Conservation (phyloP, 495 filamentous ascomycete genomes). For the Jackrogersella minutella region DNA sequence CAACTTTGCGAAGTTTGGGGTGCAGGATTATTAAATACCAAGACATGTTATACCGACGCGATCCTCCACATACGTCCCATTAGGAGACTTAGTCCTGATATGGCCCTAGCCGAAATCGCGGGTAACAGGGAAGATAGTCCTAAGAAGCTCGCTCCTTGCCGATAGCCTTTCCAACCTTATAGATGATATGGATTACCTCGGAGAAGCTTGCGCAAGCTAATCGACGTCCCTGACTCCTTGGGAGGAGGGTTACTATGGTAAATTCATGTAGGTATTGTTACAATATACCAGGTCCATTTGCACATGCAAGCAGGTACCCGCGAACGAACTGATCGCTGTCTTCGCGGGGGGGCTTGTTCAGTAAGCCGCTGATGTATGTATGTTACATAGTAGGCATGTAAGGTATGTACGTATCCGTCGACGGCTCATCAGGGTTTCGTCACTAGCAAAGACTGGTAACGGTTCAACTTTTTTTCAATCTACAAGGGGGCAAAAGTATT, state of each 20-base stretch:
- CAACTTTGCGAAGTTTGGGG: slow-evolving; percentile 33
- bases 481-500: slow-evolving; percentile 15
- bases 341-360: slow-evolving; percentile 10
- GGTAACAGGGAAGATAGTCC: slow-evolving; percentile 4
- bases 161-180: neutral
- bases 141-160: neutral
- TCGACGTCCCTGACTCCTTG: neutral
- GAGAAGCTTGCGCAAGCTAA: slow-evolving; percentile 7
- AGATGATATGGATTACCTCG: neutral
- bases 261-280: slow-evolving; percentile 2
- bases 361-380: slow-evolving; percentile 31
- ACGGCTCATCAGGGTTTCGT: slow-evolving; percentile 33
- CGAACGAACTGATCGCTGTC: slow-evolving; percentile 34
- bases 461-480: neutral
- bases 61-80: neutral
- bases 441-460: slow-evolving; percentile 10
- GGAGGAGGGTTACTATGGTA: neutral
- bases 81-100: neutral
- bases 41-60: slow-evolving; percentile 25
- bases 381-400: too few species aligned
- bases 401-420: slow-evolving; percentile 8
- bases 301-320: slow-evolving; percentile 44
- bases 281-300: slow-evolving; percentile 21
- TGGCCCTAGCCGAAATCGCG: neutral
- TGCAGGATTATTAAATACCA: slow-evolving; percentile 37